Evolutionary conservation across 2,329 filamentous ascomycete species (phyloP), one percentile per base, ranked within the genome.

Genomic region (Tothia fuscella): DNA sequence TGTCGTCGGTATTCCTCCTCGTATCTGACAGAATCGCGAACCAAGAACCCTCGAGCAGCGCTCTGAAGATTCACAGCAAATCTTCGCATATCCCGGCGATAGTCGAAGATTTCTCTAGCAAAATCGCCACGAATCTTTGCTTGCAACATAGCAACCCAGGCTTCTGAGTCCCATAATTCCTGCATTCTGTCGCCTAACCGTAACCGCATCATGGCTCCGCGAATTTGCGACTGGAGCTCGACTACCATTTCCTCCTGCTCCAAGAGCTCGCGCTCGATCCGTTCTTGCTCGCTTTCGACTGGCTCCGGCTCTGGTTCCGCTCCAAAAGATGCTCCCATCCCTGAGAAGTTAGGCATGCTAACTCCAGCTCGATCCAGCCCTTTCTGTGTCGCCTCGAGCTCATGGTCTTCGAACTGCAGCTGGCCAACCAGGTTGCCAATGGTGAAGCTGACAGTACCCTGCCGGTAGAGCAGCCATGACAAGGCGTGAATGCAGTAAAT

Each of bases 401-500:
- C 93, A 65, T 96, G 89, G 54, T 96, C 86, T 55, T 95, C 91
- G 54, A 98, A 98, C 57, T 96, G 84, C 4, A 98, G 74, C 57
- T 98, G 89, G 25, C 91, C 91, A 43, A 98, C 86, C 32, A 98
- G 70, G 54, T 98, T 98, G 13, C 89, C 91, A 54, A 98, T 98
- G 6, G 88, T 80, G 60, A 98, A 96, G 55, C 88, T 82, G 29
- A 96, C 82, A 48, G 96, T 86, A 1, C 91, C 89, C 59, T 95
- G 91, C 37, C 91, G 81, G 61, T 85, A 95, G 9, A 98, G 70
- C n/a, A 98, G 71, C 87, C 89, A 98, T 58, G 89, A 96, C 14
- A 98, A 68, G 0, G 91, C 91, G 55, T 98, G 91, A 40, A 98
- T 91, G 57, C 91, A 98, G 65, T 98, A 93, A 47, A 98, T 98